Evolutionary conservation across 2,329 filamentous ascomycete genomes (phyloP).

Genomic region (Fusarium metavorans): DNA sequence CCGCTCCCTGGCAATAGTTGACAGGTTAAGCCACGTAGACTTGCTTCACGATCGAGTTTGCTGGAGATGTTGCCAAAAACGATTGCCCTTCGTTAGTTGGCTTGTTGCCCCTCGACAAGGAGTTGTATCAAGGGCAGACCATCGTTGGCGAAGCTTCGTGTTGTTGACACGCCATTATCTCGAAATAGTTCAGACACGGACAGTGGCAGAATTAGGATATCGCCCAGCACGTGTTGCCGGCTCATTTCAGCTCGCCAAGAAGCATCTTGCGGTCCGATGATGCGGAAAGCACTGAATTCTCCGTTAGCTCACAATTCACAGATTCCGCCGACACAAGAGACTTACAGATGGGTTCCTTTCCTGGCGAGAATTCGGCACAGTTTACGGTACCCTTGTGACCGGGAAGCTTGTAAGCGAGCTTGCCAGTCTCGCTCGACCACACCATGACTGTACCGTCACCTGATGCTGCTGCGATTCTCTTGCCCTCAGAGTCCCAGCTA

Average conservation of each 20-base stretch:
- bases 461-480: constrained; percentile 88
- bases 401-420: constrained; percentile 92
- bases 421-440: constrained; percentile 90
- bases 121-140: neutral
- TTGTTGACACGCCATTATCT: constrained; percentile 9
- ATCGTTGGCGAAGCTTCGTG: neutral
- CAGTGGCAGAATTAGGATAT: constrained; percentile 21
- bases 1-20: constrained; percentile 23
- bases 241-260: constrained; percentile 79
- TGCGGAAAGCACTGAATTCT: constrained; percentile 79
- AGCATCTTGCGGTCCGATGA: constrained; percentile 91
- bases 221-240: constrained; percentile 53
- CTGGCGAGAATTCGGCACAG: constrained; percentile 89
- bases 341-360: constrained; percentile 88
- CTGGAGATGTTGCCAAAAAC: neutral
- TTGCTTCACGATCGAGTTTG: constrained; percentile 3
- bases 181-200: constrained; percentile 4
- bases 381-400: constrained; percentile 97
- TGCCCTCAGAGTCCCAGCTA: constrained; percentile 89
- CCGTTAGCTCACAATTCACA: constrained; percentile 48
- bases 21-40: constrained; percentile 6
- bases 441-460: constrained; percentile 92
- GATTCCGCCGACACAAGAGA: neutral
- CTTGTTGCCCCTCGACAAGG: neutral
- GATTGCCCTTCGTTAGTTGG: neutral